Conservation (phyloP, 2,329 filamentous ascomycete species). For the Penicillium psychrosexuale region DNA sequence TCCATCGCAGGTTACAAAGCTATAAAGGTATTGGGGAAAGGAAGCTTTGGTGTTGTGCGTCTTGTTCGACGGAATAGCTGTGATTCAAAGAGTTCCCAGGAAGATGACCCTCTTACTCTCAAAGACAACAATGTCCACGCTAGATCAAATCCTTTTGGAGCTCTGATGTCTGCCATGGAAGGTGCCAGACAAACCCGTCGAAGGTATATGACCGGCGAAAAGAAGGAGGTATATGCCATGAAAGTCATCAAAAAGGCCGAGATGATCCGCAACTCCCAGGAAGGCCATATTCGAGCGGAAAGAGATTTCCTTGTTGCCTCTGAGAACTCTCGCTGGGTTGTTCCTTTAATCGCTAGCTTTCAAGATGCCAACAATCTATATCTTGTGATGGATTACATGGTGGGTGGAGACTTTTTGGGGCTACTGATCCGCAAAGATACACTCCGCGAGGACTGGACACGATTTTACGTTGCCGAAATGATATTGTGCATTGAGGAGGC, state of each 20-base stretch:
- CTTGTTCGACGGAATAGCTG: constrained; percentile 63
- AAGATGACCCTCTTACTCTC: constrained; percentile 9
- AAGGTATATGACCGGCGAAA: constrained; percentile 31
- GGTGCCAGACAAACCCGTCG: constrained; percentile 26
- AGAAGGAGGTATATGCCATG: constrained; percentile 79
- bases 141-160: constrained; percentile 3
- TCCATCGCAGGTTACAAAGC: constrained; percentile 69
- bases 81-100: neutral
- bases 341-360: constrained; percentile 83
- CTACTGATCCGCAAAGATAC: constrained; percentile 81
- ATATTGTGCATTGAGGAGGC: constrained; percentile 90
- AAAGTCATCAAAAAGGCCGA: constrained; percentile 93
- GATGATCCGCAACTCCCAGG: constrained; percentile 87
- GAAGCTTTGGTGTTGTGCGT: constrained; percentile 89
- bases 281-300: constrained; percentile 87
- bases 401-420: constrained; percentile 89
- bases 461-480: constrained; percentile 94
- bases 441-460: constrained; percentile 72
- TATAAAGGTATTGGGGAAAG: constrained; percentile 80
- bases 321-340: constrained; percentile 85
- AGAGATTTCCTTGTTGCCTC: constrained; percentile 87
- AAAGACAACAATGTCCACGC: neutral
- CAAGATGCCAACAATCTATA: constrained; percentile 83
- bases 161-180: constrained; percentile 16
- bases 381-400: constrained; percentile 97